Evolutionary conservation across 257 asterid species (phyloP).

Genomic region (Solanum chilense): DNA sequence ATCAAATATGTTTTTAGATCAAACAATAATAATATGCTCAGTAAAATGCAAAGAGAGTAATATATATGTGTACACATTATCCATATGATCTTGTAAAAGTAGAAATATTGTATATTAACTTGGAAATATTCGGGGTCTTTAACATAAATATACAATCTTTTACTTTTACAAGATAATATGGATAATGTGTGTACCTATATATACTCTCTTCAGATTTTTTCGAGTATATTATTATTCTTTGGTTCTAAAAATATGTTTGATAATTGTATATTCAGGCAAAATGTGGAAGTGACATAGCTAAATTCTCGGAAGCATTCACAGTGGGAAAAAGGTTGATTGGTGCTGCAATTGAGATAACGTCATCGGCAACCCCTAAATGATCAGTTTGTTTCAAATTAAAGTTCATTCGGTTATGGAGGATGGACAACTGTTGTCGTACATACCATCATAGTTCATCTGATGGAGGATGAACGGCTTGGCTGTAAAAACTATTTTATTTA

Average conservation of each 20-base stretch:
- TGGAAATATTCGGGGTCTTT: neutral
- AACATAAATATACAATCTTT: too few species aligned
- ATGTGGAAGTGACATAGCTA: conserved; percentile 13
- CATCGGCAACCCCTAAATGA: conserved; percentile 23
- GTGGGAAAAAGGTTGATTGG: conserved; percentile 56
- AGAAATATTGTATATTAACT: neutral
- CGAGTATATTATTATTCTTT: neutral
- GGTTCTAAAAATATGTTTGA: neutral
- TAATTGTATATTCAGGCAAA: conserved; percentile 21
- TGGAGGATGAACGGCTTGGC: too few species aligned
- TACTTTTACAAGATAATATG: neutral
- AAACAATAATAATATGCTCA: neutral
- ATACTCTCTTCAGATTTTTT: neutral
- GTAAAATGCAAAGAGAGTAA: neutral
- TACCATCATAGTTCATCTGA: too few species aligned
- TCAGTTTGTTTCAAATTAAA: too few species aligned
- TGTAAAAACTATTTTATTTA: neutral
- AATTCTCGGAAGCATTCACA: conserved; percentile 21
- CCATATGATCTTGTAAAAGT: neutral
- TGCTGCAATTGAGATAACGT: conserved; percentile 55
- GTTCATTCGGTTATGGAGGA: too few species aligned
- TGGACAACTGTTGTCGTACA: too few species aligned
- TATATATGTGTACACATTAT: neutral
- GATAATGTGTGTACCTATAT: neutral
- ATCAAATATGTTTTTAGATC: neutral